Conservation (phyloP, 2,329 filamentous ascomycete species). For the Ceratocystis albifundus region DNA sequence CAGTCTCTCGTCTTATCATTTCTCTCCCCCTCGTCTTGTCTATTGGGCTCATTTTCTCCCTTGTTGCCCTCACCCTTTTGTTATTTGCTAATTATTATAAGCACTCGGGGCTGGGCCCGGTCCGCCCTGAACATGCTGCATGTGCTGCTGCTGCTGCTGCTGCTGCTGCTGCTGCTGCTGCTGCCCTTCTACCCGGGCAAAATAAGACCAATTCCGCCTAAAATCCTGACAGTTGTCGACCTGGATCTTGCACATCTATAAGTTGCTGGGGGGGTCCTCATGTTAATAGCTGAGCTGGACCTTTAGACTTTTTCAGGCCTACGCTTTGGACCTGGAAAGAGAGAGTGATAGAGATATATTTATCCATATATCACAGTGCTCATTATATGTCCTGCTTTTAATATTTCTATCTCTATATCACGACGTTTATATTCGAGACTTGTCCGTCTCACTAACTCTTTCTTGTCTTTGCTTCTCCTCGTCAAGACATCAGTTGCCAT, state of each 20-base stretch:
- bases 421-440: background rate
- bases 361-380: background rate
- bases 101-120: no score
- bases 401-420: slow-evolving; percentile 3
- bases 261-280: background rate
- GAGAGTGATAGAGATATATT: background rate
- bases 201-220: background rate
- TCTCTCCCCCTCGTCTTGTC: background rate
- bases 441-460: background rate
- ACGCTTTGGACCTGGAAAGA: background rate
- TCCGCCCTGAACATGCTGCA: no score
- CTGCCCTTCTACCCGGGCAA: background rate
- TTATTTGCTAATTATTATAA: no score
- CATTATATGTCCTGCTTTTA: background rate
- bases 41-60: background rate
- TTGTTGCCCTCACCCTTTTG: no score
- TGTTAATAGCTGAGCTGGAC: background rate
- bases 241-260: background rate
- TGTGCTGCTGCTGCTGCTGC: background rate
- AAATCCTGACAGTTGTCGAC: slow-evolving; percentile 4
- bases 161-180: background rate
- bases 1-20: background rate
- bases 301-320: background rate
- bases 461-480: background rate
- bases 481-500: background rate